Evolutionary conservation across 306 rosid species (phyloP).

Genomic region (Benincasa hispida): DNA sequence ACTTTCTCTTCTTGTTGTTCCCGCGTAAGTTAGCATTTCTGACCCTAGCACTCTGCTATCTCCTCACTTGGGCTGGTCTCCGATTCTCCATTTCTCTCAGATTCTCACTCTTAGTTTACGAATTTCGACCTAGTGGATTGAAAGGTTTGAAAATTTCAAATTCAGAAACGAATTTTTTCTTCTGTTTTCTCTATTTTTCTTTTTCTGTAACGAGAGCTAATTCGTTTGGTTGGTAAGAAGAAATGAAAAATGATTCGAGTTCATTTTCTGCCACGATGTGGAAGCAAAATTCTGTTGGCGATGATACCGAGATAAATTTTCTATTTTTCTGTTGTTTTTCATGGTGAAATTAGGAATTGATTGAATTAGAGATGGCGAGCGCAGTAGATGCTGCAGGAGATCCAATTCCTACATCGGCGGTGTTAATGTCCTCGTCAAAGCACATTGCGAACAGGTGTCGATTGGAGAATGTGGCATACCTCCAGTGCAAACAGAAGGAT

Average conservation of each 20-base stretch:
- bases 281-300: not conserved
- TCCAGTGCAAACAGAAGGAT: conserved; percentile 86
- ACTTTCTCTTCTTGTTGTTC: too few species aligned
- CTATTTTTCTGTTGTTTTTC: not conserved
- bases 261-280: not conserved
- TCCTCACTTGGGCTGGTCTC: not conserved
- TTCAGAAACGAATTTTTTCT: not conserved
- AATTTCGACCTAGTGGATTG: not conserved
- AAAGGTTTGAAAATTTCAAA: not conserved
- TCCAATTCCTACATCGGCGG: conserved; percentile 89
- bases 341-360: not conserved
- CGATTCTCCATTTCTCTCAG: not conserved
- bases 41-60: not conserved
- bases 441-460: conserved; percentile 64
- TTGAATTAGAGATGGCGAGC: conserved; percentile 48
- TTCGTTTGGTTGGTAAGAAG: not conserved
- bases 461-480: conserved; percentile 66
- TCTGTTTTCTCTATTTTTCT: not conserved
- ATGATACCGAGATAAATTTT: not conserved
- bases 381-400: conserved; percentile 69
- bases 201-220: not conserved
- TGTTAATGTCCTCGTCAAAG: conserved; percentile 79
- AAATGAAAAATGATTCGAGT: not conserved
- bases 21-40: not conserved
- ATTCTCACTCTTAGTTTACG: not conserved